phyloP scores from a whole-genome alignment of 495 filamentous ascomycete genomes.

The Sabuloglossum arenarium region DNA sequence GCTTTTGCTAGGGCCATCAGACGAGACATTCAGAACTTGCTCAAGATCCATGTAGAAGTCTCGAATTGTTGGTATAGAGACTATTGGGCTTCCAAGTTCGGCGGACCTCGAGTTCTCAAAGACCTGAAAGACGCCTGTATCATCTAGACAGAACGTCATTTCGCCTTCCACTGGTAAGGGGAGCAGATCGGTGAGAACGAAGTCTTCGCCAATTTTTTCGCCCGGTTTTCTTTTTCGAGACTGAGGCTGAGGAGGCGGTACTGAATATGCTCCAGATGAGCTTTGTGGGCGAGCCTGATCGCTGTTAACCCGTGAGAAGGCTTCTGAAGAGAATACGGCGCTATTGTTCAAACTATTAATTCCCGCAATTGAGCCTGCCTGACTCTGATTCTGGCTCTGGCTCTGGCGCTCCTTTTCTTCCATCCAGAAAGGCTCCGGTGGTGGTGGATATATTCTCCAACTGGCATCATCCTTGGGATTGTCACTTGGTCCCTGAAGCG shows the following conservation, averaged over 20 bases:
- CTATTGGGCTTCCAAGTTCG: conserved; percentile 41
- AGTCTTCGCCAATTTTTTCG: conserved; percentile 78
- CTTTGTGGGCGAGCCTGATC: conserved; percentile 7
- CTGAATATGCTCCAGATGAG: not conserved
- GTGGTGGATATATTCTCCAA: conserved; percentile 82
- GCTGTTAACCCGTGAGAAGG: not conserved
- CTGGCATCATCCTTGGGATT: conserved; percentile 69
- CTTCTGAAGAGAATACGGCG: conserved; percentile 20
- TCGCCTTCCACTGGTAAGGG: conserved; percentile 51
- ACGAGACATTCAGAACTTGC: conserved; percentile 58
- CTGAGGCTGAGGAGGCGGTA: conserved; percentile 6
- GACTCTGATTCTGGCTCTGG: not conserved
- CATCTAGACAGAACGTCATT: conserved; percentile 57
- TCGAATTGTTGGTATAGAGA: conserved; percentile 67
- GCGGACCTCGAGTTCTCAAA: conserved; percentile 45
- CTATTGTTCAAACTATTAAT: conserved; percentile 35
- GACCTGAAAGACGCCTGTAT: conserved; percentile 76
- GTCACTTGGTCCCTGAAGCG: conserved; percentile 54
- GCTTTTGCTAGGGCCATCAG: conserved; percentile 88
- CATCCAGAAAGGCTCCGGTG: conserved; percentile 78
- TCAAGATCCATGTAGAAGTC: conserved; percentile 97
- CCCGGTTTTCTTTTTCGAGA: conserved; percentile 61
- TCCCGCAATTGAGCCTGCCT: conserved; percentile 17
- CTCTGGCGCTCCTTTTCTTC: conserved; percentile 33
- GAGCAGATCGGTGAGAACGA: conserved; percentile 53